A percentile compares a stretch with the other conserved stretches of the same genome.
These are phyloP conservation scores for Ogataea saltuana DNA, from an alignment of 805 yeast genomes.

Conservation along the genomic window DNA sequence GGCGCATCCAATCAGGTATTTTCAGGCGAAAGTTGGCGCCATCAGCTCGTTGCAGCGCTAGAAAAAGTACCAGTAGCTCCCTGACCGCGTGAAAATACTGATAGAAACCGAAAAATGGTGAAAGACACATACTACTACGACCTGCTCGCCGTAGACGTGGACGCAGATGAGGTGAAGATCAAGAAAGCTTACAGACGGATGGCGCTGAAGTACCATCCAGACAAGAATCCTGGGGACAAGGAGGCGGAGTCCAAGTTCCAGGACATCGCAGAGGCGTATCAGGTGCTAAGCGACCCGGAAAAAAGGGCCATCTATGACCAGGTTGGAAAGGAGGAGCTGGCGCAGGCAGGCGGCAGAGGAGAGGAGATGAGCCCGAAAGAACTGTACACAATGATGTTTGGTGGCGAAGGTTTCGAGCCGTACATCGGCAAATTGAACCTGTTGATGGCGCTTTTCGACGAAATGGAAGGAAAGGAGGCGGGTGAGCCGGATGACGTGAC, in stretches of 20 bases:
- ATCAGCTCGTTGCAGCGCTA: no score
- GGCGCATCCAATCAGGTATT: no score
- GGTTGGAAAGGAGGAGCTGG: constrained; percentile 63
- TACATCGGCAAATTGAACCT: constrained; percentile 88
- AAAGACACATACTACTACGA: constrained; percentile 77
- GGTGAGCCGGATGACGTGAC: constrained; percentile 34
- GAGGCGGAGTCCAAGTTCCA: constrained; percentile 72
- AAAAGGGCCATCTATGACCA: constrained; percentile 70
- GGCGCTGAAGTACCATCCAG: constrained; percentile 78
- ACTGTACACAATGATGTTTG: constrained; percentile 71
- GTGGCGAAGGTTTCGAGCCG: constrained; percentile 84
- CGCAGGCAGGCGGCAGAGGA: constrained; percentile 53
- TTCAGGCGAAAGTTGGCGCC: no score
- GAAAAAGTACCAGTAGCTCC: neutral
- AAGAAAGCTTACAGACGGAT: constrained; percentile 79
- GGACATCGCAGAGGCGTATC: constrained; percentile 68
- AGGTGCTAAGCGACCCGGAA: constrained; percentile 66
- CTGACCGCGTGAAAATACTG: neutral
- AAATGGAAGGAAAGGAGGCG: constrained; percentile 31
- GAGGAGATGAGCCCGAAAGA: constrained; percentile 73
- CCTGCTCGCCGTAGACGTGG: constrained; percentile 53
- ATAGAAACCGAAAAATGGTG: constrained; percentile 50
- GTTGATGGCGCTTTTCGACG: constrained; percentile 65
- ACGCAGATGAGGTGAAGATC: constrained; percentile 65
- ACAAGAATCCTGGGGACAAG: constrained; percentile 76